A percentile compares a stretch with the other conserved stretches of the same genome.
These are phyloP conservation scores for Euphrasia confusa DNA, from an alignment of 257 asterid species.

Conservation along the genomic window DNA sequence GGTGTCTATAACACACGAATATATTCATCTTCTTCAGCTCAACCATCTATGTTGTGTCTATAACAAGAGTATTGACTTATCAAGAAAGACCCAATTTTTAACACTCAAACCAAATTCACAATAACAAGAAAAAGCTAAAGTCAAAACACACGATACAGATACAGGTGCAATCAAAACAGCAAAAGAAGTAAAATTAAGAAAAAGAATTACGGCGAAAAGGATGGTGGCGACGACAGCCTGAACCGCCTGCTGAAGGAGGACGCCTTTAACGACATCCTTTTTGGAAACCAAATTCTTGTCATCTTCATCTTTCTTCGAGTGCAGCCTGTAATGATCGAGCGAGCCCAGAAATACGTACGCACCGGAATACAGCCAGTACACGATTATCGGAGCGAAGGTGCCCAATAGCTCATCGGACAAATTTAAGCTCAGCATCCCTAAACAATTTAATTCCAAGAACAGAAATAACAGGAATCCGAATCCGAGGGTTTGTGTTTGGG, in stretches of 20 bases:
- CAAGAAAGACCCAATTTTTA: background rate
- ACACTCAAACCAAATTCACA: background rate
- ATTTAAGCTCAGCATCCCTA: conserved; percentile 4
- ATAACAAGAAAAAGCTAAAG: background rate
- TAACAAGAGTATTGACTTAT: too few species aligned
- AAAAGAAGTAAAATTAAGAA: background rate
- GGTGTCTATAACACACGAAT: background rate
- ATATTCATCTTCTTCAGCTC: too few species aligned
- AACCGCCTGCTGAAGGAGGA: conserved; percentile 84
- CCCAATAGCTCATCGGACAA: conserved; percentile 80
- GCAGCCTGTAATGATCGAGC: conserved; percentile 70
- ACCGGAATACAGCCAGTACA: conserved; percentile 91
- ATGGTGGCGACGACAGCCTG: conserved; percentile 80
- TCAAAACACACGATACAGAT: background rate
- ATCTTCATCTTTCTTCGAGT: conserved; percentile 72
- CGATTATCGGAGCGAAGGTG: conserved; percentile 59
- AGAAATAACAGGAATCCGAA: background rate
- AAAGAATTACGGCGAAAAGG: conserved; percentile 67
- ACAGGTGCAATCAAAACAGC: background rate
- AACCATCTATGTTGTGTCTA: too few species aligned
- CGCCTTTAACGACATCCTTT: conserved; percentile 75
- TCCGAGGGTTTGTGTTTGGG: conserved; percentile 8
- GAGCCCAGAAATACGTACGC: conserved; percentile 59
- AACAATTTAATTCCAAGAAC: background rate
- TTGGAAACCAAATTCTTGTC: conserved; percentile 85